These are phyloP conservation scores for Tritrichomonas foetus DNA, from an alignment of 208 protist species.

Conservation along the genomic window DNA sequence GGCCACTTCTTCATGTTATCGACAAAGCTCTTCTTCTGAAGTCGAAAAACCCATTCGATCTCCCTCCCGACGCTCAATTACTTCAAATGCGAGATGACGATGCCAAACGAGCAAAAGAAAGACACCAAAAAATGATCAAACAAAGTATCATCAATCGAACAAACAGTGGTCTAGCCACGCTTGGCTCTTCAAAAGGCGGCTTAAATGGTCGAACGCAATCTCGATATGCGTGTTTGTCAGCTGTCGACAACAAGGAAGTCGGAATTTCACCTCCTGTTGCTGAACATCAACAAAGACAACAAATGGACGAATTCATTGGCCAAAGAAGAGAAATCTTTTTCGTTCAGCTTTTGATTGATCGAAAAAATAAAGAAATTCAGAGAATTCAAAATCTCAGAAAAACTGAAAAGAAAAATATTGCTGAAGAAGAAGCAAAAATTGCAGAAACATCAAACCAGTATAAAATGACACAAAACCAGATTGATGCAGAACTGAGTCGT, in stretches of 20 bases:
- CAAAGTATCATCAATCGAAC: not conserved
- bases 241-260: not conserved
- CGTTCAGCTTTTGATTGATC: not conserved
- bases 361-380: conserved; percentile 32
- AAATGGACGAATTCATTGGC: conserved; percentile 20
- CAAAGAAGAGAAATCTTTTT: not conserved
- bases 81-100: not conserved
- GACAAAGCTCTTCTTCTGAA: no score
- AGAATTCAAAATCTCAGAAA: not conserved
- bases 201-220: not conserved
- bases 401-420: conserved; percentile 37
- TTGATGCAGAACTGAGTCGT: conserved; percentile 15
- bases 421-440: conserved; percentile 34
- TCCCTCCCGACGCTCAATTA: not conserved
- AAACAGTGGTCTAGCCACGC: not conserved
- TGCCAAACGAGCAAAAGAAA: not conserved
- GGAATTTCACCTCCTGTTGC: not conserved
- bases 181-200: not conserved
- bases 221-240: not conserved
- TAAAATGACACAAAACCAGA: conserved; percentile 6
- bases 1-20: no score
- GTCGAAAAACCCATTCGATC: conserved; percentile 3
- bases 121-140: not conserved
- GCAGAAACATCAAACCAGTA: conserved; percentile 35
- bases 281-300: not conserved